Percentiles rank a stretch among this genome's conserved stretches.
phyloP scores from a whole-genome alignment of 768 basidiomycete genomes.

The Trametes elegans region DNA sequence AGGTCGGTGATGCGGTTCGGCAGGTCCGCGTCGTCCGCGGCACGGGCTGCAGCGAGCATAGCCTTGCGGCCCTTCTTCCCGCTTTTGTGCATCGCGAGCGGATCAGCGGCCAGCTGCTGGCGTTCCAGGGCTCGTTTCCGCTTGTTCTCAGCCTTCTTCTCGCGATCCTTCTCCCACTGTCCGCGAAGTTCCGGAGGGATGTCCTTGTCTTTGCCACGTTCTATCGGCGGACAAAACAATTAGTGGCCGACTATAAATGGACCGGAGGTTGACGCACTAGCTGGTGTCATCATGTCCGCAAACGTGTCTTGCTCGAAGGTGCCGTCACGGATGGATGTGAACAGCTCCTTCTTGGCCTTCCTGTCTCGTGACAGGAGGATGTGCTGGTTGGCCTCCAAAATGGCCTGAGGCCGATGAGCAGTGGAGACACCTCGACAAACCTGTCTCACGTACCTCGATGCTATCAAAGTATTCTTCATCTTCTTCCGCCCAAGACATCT shows the following conservation, averaged over 20 bases:
- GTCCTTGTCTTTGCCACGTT: constrained; percentile 49
- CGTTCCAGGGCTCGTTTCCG: constrained; percentile 55
- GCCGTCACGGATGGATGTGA: constrained; percentile 61
- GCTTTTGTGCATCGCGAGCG: constrained; percentile 56
- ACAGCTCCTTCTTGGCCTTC: constrained; percentile 53
- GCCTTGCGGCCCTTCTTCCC: constrained; percentile 70
- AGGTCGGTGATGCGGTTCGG: constrained; percentile 60
- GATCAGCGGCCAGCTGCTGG: constrained; percentile 59
- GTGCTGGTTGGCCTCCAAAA: constrained; percentile 58
- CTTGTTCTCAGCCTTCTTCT: constrained; percentile 79
- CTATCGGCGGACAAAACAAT: constrained; percentile 27
- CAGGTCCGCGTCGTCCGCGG: constrained; percentile 44
- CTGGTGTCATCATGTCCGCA: constrained; percentile 35
- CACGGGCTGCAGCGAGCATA: constrained; percentile 53
- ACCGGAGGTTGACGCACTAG: too few species aligned
- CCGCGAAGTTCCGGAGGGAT: constrained; percentile 57
- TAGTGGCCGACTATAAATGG: background rate
- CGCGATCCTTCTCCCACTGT: constrained; percentile 81
- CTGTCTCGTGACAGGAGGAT: constrained; percentile 44
- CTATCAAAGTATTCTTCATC: constrained; percentile 57
- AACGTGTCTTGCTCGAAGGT: constrained; percentile 36
- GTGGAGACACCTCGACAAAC: background rate
- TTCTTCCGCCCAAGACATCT: constrained; percentile 44
- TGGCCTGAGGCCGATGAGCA: constrained; percentile 39
- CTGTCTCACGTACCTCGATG: constrained; percentile 47